Conservation (phyloP, 108 stramenopile species). For the Asterionellopsis glacialis region DNA sequence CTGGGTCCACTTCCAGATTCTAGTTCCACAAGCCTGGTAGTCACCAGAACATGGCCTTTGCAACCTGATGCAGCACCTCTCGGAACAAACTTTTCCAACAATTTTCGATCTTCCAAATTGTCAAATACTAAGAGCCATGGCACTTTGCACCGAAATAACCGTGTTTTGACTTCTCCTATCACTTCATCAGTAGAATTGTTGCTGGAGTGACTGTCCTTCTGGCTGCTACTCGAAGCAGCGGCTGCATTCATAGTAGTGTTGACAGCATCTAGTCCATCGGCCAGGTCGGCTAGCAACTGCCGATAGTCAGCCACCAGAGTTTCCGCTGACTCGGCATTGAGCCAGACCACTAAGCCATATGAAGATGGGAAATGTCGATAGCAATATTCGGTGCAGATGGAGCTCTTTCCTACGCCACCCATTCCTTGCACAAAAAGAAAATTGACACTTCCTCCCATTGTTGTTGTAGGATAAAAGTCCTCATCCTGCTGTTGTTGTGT, state of each 20-base stretch:
- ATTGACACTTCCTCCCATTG: too few relatives aligned
- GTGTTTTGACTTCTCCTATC: constrained; percentile 45
- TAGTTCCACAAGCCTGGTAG: constrained; percentile 39
- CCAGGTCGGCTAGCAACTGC: too few relatives aligned
- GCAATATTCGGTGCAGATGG: constrained; percentile 37
- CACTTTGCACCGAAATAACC: constrained; percentile 48
- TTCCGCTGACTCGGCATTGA: too few relatives aligned
- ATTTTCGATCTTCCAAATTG: constrained; percentile 49
- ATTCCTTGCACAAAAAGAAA: constrained; percentile 27
- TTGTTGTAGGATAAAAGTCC: too few relatives aligned
- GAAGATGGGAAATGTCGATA: constrained; percentile 63
- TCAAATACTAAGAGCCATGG: constrained; percentile 70
- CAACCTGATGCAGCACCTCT: constrained; percentile 42
- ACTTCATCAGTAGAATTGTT: constrained; percentile 52
- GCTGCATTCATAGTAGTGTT: too few relatives aligned
- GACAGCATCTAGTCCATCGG: too few relatives aligned
- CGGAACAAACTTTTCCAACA: constrained; percentile 46
- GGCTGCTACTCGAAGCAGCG: too few relatives aligned
- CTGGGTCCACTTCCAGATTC: too few relatives aligned
- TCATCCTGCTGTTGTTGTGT: constrained; percentile 19
- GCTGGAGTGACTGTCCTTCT: constrained; percentile 27
- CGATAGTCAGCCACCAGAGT: too few relatives aligned
- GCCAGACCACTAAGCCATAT: too few relatives aligned
- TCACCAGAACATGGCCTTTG: constrained; percentile 45
- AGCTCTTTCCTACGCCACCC: constrained; percentile 42